phyloP scores from a whole-genome alignment of 73 alveolate genomes.

The Durusdinium trenchii region DNA sequence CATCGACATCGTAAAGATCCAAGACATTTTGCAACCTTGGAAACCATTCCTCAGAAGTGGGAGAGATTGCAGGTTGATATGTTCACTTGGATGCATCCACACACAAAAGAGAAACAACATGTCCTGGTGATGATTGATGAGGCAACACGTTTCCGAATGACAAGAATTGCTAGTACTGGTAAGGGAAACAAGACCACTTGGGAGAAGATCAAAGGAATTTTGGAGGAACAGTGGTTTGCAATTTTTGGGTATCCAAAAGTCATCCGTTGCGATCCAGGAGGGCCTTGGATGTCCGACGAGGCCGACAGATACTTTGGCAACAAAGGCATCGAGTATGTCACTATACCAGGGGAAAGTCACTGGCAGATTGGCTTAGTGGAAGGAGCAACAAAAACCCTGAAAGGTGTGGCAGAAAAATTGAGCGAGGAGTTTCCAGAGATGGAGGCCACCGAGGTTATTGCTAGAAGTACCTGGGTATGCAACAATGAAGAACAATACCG shows the following conservation, averaged over 20 bases:
- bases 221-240: background rate
- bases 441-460: background rate
- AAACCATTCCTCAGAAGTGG: background rate
- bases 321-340: background rate
- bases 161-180: background rate
- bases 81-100: background rate
- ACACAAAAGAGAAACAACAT: background rate
- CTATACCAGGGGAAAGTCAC: background rate
- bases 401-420: background rate
- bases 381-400: constrained; percentile 3
- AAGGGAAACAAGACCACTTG: background rate
- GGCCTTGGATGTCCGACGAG: background rate
- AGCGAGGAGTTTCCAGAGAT: background rate
- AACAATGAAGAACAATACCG: background rate
- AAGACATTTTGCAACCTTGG: background rate
- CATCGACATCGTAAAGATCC: background rate
- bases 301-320: background rate
- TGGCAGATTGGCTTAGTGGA: background rate
- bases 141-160: background rate
- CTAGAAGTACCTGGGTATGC: background rate
- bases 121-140: background rate
- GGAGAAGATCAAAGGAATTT: background rate
- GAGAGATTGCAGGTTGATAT: background rate
- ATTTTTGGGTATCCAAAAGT: background rate
- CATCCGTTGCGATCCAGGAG: background rate